These are phyloP conservation scores for Pinus albicaulis DNA, from an alignment of 75 land plant species.

Conservation along the genomic window DNA sequence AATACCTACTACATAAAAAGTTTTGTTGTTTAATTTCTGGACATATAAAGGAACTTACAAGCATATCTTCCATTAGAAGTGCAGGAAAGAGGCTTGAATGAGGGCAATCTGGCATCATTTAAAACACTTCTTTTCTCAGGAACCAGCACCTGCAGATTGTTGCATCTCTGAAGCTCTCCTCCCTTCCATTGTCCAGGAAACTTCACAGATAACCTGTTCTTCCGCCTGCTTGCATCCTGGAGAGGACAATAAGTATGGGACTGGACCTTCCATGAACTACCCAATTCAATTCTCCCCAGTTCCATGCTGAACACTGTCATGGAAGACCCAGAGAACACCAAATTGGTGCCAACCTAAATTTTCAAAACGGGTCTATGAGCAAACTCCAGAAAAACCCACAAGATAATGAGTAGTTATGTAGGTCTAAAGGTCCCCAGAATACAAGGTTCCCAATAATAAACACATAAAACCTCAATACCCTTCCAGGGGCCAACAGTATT, in stretches of 20 bases:
- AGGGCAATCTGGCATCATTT: constrained; percentile 4
- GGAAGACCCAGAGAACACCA: neutral
- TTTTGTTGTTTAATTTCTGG: too few relatives aligned
- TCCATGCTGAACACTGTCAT: neutral
- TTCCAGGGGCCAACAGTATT: neutral
- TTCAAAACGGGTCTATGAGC: constrained; percentile 1
- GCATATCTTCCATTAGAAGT: constrained; percentile 3
- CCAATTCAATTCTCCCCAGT: neutral
- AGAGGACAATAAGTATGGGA: neutral
- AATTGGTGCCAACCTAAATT: neutral
- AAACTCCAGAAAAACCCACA: constrained; percentile 1
- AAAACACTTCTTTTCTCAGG: neutral
- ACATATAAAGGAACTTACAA: neutral
- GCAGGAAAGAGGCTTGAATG: constrained; percentile 2
- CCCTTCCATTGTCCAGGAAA: neutral
- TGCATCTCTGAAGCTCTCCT: neutral
- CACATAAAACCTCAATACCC: neutral
- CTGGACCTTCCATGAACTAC: constrained; percentile 2
- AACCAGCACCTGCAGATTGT: neutral
- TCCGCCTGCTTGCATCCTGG: neutral
- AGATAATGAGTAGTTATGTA: neutral
- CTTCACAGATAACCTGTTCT: neutral
- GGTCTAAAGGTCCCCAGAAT: neutral
- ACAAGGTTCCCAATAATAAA: neutral
- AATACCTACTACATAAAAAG: too few relatives aligned